A percentile compares a stretch with the other conserved stretches of the same genome.
phyloP scores from a whole-genome alignment of 805 yeast genomes.

The Scheffersomyces coipomensis region DNA sequence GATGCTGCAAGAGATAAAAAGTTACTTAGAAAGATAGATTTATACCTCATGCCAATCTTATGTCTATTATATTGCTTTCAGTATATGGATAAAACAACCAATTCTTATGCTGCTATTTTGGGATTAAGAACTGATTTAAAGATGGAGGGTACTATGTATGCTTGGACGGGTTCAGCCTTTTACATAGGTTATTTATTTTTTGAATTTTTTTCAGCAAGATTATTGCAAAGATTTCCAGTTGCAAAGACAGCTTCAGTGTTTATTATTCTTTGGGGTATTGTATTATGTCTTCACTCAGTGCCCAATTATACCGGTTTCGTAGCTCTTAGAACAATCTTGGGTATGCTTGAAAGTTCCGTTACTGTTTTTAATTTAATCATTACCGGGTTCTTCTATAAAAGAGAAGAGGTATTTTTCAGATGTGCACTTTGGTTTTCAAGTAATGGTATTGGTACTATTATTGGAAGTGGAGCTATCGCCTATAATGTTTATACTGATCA shows the following conservation, averaged over 20 bases:
- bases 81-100: slow-evolving; percentile 37
- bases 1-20: slow-evolving; percentile 15
- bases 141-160: slow-evolving; percentile 32
- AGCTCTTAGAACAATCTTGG: slow-evolving; percentile 37
- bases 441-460: slow-evolving; percentile 31
- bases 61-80: slow-evolving; percentile 23
- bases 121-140: slow-evolving; percentile 36
- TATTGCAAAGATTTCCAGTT: slow-evolving; percentile 57
- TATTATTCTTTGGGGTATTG: slow-evolving; percentile 61
- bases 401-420: slow-evolving; percentile 34
- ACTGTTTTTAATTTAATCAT: slow-evolving; percentile 41
- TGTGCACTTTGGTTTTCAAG: slow-evolving; percentile 36
- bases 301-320: slow-evolving; percentile 42
- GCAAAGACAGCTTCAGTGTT: slow-evolving; percentile 48
- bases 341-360: slow-evolving; percentile 35
- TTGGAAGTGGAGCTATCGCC: slow-evolving; percentile 50
- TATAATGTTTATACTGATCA: slow-evolving; percentile 47
- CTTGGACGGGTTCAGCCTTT: slow-evolving; percentile 40
- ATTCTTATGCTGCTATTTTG: slow-evolving; percentile 36
- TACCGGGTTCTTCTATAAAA: slow-evolving; percentile 31
- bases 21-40: slow-evolving; percentile 20
- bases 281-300: slow-evolving; percentile 52
- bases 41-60: slow-evolving; percentile 23
- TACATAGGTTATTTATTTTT: slow-evolving; percentile 60
- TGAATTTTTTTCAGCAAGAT: slow-evolving; percentile 46